Conservation (phyloP, 2,329 filamentous ascomycete species). For the Aspergillus oerlinghausenensis region DNA sequence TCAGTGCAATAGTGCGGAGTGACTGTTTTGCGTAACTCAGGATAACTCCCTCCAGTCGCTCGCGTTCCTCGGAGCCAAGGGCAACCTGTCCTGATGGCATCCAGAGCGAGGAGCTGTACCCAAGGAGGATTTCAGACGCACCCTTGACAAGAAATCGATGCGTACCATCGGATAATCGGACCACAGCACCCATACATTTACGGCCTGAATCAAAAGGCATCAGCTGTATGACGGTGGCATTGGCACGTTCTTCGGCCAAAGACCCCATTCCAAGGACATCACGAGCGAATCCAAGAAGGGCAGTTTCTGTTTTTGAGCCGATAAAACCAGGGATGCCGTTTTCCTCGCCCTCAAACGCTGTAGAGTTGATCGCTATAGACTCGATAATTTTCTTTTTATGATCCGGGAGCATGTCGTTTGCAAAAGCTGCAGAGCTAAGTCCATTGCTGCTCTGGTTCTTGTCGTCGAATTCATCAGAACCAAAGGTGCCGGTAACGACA, state of each 20-base stretch:
- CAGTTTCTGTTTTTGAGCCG: slow-evolving; percentile 74
- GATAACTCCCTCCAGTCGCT: slow-evolving; percentile 31
- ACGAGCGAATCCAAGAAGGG: slow-evolving; percentile 63
- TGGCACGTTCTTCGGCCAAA: slow-evolving; percentile 58
- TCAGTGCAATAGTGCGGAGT: slow-evolving; percentile 68
- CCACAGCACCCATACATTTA: slow-evolving; percentile 58
- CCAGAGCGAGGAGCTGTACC: slow-evolving; percentile 26
- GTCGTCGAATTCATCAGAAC: slow-evolving; percentile 23
- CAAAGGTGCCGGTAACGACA: slow-evolving; percentile 67
- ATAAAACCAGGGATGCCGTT: slow-evolving; percentile 64
- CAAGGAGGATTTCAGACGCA: slow-evolving; percentile 44
- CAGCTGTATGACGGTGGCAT: slow-evolving; percentile 59
- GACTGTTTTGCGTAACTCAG: slow-evolving; percentile 50
- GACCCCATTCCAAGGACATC: slow-evolving; percentile 63
- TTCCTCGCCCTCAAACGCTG: slow-evolving; percentile 69
- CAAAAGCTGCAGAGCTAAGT: no score
- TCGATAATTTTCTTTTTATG: slow-evolving; percentile 35
- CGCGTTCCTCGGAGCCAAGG: slow-evolving; percentile 23
- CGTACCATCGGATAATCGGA: slow-evolving; percentile 34
- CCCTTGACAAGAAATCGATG: slow-evolving; percentile 46
- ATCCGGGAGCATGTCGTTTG: slow-evolving; percentile 21
- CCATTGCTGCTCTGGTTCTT: slow-evolving; percentile 21
- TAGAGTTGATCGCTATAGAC: slow-evolving; percentile 53
- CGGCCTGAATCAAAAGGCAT: slow-evolving; percentile 72
- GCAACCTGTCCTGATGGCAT: slow-evolving; percentile 19